phyloP scores from a whole-genome alignment of 2,329 filamentous ascomycete species.

The Xylariomycetidae sp. region DNA sequence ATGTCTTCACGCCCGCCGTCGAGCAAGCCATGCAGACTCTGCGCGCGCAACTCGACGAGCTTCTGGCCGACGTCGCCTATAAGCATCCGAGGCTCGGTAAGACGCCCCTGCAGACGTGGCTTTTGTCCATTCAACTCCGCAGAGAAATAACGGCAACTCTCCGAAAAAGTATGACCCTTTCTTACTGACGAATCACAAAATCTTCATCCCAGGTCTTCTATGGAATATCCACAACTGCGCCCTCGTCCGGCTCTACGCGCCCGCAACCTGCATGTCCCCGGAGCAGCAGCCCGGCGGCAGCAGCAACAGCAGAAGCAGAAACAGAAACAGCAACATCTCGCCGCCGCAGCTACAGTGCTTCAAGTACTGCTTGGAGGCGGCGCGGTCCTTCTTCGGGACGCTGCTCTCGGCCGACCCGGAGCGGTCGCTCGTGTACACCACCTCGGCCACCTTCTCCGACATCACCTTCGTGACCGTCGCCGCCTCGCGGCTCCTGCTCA shows the following conservation, averaged over 20 bases:
- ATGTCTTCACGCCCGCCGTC: constrained; percentile 28
- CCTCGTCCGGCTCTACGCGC: constrained; percentile 34
- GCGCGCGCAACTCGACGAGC: constrained; percentile 27
- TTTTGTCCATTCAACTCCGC: too few species aligned
- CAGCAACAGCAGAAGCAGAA: too few species aligned
- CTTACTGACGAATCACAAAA: too few species aligned
- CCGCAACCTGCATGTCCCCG: constrained; percentile 28
- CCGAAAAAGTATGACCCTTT: too few species aligned
- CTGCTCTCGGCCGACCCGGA: constrained; percentile 25
- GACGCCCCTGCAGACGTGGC: constrained; percentile 1
- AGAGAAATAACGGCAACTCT: too few species aligned
- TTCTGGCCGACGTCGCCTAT: constrained; percentile 26
- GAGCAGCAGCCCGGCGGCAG: too few species aligned
- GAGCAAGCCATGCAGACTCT: constrained; percentile 29
- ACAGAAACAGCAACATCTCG: constrained; percentile 9
- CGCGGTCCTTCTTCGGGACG: constrained; percentile 28
- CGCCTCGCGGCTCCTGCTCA: constrained; percentile 22
- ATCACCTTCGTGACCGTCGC: constrained; percentile 23
- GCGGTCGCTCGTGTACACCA: constrained; percentile 16
- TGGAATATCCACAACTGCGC: constrained; percentile 31
- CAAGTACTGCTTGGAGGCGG: constrained; percentile 30
- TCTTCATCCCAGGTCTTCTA: constrained; percentile 23
- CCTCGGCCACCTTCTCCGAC: constrained; percentile 21
- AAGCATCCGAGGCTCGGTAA: constrained; percentile 22
- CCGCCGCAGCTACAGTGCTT: constrained; percentile 26